Base-by-base conservation (phyloP, 768 basidiomycete species). In the Tylopilus vinaceipallidus region DNA sequence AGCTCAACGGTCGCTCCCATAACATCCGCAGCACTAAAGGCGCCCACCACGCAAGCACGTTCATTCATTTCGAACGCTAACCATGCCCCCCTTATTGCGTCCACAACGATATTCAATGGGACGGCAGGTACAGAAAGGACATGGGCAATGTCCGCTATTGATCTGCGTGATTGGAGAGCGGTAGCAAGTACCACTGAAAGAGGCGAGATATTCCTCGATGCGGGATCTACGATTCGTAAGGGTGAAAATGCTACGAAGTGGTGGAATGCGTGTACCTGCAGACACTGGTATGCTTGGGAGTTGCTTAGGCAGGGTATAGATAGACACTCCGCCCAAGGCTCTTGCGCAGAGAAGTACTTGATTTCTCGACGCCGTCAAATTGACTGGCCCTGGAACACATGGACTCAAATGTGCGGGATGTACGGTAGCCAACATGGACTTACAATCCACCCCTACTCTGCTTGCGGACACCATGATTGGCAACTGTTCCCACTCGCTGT, bases 141-240 rank as follows among this genome's bases (percentile, higher is more conserved):
- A 59, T 85, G 84, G 19, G 76, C 72, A 30, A 89, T 66, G 59
- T 91, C 88, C 10, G 78, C 69, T 26, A 81, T 70, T n/a, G 79
- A 75, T 49, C 66, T 72, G 39, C 77, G 74, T 2, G 78, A 74
- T 24, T 78, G 71, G 39, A 87, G 71, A 12, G 83, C 76, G 14
- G 62, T 57, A 4, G 67, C 56, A 23, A 75, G 62, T 2, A 53
- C 52, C 43, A 56, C 29, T 50, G 57, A 53, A 45, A 63, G 56
- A 13, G 53, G 52, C 8, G 53, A 63, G 17, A 62, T 47, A 19
- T 40, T 42, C 47, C 42, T 68, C 43, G 45, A 67, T 65, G 37
- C 71, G 54, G 34, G 55, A 52, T 53, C 70, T 63, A 37, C 68
- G 60, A 42, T 66, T 45, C 41, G 50, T 55, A 37, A 68, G 58